Conservation (phyloP, 2,329 filamentous ascomycete species). For the Ascochyta lentis region DNA sequence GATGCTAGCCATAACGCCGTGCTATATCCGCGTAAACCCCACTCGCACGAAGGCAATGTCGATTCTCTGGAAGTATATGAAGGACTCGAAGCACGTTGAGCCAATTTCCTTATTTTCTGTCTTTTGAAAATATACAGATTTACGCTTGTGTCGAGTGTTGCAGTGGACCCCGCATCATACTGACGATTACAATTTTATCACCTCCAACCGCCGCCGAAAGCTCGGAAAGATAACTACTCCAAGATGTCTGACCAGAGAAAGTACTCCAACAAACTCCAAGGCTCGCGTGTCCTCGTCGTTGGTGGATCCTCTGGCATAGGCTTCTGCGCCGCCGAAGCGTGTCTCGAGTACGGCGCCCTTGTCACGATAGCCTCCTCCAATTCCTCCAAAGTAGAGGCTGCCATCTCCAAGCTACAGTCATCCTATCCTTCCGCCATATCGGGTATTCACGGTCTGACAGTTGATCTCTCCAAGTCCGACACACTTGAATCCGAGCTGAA, state of each 20-base stretch:
- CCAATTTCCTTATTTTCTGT: constrained; percentile 71
- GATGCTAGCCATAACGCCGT: background rate
- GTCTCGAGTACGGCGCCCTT: constrained; percentile 61
- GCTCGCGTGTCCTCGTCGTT: constrained; percentile 63
- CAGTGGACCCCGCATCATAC: constrained; percentile 4
- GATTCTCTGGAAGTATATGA: background rate
- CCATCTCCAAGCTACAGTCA: constrained; percentile 54
- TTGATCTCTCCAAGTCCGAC: constrained; percentile 56
- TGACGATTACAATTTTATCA: background rate
- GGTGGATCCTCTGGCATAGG: constrained; percentile 71
- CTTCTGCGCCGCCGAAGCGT: constrained; percentile 64
- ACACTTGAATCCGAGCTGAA: constrained; percentile 58
- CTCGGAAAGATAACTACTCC: background rate
- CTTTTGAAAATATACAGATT: constrained; percentile 31
- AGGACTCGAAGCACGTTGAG: constrained; percentile 49
- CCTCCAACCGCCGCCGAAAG: background rate
- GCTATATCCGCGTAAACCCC: background rate
- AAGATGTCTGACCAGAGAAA: constrained; percentile 50
- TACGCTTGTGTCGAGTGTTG: background rate
- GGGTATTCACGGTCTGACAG: constrained; percentile 54
- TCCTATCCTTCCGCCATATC: constrained; percentile 53
- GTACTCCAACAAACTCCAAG: constrained; percentile 57
- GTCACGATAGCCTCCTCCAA: constrained; percentile 68
- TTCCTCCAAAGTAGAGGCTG: constrained; percentile 55
- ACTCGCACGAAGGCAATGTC: background rate